Conservation (phyloP, 2,329 filamentous ascomycete genomes). For the Nemania diffusa region DNA sequence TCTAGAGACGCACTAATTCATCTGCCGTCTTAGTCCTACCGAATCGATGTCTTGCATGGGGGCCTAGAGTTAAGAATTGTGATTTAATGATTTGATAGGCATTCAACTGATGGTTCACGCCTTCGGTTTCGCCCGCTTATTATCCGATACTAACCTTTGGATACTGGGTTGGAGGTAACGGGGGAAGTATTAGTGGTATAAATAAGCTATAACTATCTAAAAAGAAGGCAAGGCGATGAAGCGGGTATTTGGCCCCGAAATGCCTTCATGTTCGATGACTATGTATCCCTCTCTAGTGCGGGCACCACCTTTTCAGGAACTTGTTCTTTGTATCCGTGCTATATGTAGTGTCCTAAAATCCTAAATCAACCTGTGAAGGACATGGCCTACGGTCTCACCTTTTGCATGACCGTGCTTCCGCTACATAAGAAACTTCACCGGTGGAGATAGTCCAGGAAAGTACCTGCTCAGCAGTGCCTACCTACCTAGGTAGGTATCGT, state of each 20-base stretch:
- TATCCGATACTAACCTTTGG: neutral
- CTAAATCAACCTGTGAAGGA: neutral
- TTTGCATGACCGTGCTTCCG: too few relatives aligned
- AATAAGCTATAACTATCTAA: neutral
- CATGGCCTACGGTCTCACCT: neutral
- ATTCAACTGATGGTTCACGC: neutral
- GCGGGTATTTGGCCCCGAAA: neutral
- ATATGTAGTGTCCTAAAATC: neutral
- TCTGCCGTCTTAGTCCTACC: neutral
- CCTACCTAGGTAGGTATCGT: too few relatives aligned
- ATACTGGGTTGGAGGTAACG: neutral
- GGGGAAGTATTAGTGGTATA: neutral
- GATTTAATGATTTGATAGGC: neutral
- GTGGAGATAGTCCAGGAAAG: too few relatives aligned
- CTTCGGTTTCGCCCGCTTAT: neutral
- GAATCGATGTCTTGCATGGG: neutral
- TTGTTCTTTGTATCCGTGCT: neutral
- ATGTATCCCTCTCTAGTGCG: neutral
- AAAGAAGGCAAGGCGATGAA: neutral
- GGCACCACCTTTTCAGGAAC: neutral
- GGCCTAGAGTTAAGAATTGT: neutral
- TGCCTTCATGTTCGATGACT: neutral
- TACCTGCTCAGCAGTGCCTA: too few relatives aligned
- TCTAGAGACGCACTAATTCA: conserved; percentile 41
- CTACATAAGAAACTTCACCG: too few relatives aligned